Conservation (phyloP, 176 grass and related monocot species). For the Leersia perrieri region DNA sequence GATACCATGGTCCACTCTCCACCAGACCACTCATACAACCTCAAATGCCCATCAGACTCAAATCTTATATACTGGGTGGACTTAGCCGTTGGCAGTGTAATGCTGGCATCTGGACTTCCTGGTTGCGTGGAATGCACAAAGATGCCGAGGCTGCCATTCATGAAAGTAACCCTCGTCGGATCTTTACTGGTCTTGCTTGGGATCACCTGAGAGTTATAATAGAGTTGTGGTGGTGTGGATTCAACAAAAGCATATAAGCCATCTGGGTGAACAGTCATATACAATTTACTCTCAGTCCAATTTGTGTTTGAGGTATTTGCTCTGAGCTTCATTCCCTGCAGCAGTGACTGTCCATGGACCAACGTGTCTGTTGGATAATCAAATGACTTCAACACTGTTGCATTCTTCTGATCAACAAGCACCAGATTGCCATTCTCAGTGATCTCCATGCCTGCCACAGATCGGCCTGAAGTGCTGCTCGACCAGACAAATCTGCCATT, state of each 20-base stretch:
- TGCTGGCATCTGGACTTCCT: not conserved
- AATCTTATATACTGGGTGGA: conserved; percentile 42
- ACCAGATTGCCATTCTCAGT: not conserved
- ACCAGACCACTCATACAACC: conserved; percentile 39
- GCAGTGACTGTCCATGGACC: conserved; percentile 2
- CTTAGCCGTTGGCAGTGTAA: not conserved
- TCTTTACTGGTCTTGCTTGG: not conserved
- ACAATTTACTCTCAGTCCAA: conserved; percentile 1
- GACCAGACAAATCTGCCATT: conserved; percentile 27
- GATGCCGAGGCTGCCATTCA: not conserved
- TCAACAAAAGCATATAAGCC: conserved; percentile 13
- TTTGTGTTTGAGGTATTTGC: conserved; percentile 16
- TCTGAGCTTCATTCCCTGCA: not conserved
- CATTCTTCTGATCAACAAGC: not conserved
- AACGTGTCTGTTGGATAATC: not conserved
- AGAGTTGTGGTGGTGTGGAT: conserved; percentile 19
- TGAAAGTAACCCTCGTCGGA: not conserved
- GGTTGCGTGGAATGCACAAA: not conserved
- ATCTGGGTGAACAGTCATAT: not conserved
- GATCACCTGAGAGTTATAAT: not conserved
- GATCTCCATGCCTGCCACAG: not conserved
- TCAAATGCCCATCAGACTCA: conserved; percentile 41
- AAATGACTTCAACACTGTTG: conserved; percentile 10
- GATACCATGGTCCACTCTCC: conserved; percentile 18
- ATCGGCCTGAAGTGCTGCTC: not conserved